Percentiles rank a stretch among this genome's conserved stretches.
These are phyloP conservation scores for Dendryphion nanum DNA, from an alignment of 2,329 filamentous ascomycete genomes.

Conservation along the genomic window DNA sequence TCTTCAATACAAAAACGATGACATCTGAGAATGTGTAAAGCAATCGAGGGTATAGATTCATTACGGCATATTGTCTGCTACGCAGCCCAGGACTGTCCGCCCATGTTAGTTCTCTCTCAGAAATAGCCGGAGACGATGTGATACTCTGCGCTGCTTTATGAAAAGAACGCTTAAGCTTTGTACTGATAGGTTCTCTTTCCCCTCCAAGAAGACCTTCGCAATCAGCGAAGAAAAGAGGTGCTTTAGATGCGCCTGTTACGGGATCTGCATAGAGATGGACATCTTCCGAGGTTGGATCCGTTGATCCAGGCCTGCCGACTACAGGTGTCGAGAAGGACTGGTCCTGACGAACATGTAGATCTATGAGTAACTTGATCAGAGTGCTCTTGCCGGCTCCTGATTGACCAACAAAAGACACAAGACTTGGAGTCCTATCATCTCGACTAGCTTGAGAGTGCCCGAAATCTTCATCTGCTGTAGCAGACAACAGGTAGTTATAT, in stretches of 20 bases:
- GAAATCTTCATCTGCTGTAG: conserved; percentile 6
- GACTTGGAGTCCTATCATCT: neutral
- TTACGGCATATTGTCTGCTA: conserved; percentile 40
- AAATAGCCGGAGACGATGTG: neutral
- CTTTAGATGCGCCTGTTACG: conserved; percentile 33
- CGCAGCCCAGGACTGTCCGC: conserved; percentile 11
- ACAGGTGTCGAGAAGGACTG: conserved; percentile 43
- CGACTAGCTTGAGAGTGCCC: neutral
- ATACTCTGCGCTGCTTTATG: no score
- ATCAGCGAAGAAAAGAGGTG: conserved; percentile 50
- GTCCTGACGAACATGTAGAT: conserved; percentile 17
- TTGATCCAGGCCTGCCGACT: conserved; percentile 40
- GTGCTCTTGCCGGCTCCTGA: conserved; percentile 50
- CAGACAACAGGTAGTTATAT: conserved; percentile 9
- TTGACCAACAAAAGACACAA: conserved; percentile 44
- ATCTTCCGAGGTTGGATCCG: conserved; percentile 50
- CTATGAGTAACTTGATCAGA: conserved; percentile 50
- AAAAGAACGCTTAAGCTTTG: no score
- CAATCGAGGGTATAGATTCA: conserved; percentile 41
- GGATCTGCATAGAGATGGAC: conserved; percentile 54
- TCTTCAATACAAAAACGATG: conserved; percentile 43
- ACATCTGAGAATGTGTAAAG: conserved; percentile 47
- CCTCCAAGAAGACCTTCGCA: conserved; percentile 54
- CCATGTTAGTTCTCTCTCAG: conserved; percentile 14
- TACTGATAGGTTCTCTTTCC: conserved; percentile 37